Base-by-base conservation (phyloP, 2,329 filamentous ascomycete species). In the Penicillium fuscoglaucum region DNA sequence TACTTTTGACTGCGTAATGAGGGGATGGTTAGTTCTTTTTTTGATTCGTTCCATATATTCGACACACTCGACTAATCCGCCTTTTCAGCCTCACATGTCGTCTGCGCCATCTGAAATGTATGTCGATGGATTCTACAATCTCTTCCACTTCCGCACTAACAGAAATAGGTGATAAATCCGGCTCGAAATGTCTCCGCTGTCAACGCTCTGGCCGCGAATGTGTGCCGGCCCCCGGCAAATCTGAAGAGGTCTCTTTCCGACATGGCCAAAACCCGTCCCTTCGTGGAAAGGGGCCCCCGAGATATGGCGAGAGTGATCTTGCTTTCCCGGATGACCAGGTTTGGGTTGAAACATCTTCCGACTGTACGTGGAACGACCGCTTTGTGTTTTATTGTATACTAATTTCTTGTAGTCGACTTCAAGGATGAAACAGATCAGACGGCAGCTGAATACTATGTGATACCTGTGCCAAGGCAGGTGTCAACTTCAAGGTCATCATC, bases 51-150 rank as follows among this genome's bases (percentile, higher is more conserved):
- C 28, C 17, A 19, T 19, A 13, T 5, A 45, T 51, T 43, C 31
- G 17, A 39, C 48, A 33, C 31, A 33, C 29, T 35, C 47, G 28
- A 31, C 65, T 67, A 61, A 67, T 35, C 4, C 9, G 15, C 9
- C 31, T 29, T 39, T 45, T 50, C 33, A 74, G 72, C 67, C 71
- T 74, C 60, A 74, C 71, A 26, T 74, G 72, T 66, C 72, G 72
- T 64, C 66, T 72, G 67, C 72, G 72, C 68, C 72, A 74, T 71
- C 61, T 74, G 61, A 74, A 73, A 72, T 74, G 72, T 74, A 69
- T 45, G 47, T 52, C 21, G 41, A 26, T 1, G 10, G 2, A 6
- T 44, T n/a, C 15, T 17, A 19, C 8, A 24, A 17, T 28, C 21
- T 31, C 15, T 15, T 15, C 10, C 15, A 15, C 4, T 7, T 28